phyloP scores from a whole-genome alignment of 2,329 filamentous ascomycete species.

The Penicillium hesseltinei region DNA sequence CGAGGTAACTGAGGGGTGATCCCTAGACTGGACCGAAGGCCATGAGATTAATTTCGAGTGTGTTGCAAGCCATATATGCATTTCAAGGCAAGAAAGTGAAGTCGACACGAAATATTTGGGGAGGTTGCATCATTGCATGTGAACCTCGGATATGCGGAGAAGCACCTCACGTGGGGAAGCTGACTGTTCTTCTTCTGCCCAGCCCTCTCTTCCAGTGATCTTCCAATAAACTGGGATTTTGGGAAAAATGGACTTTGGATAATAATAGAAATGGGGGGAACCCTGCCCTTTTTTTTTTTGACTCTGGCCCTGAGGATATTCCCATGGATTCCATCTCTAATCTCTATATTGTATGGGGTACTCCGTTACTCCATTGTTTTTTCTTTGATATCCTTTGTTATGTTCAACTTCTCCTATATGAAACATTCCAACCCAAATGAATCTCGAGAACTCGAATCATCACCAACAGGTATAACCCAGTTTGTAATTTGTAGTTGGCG shows the following conservation, averaged over 20 bases:
- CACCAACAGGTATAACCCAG: neutral
- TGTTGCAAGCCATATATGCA: neutral
- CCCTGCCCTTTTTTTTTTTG: neutral
- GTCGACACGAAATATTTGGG: neutral
- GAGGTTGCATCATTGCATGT: constrained; percentile 29
- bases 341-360: neutral
- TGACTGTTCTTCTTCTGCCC: constrained; percentile 2
- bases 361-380: neutral
- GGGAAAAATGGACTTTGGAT: neutral
- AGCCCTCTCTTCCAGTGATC: neutral
- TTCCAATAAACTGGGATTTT: neutral
- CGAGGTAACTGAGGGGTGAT: neutral
- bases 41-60: neutral
- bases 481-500: neutral
- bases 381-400: neutral
- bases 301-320: neutral
- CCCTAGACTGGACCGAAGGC: neutral
- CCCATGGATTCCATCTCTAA: neutral
- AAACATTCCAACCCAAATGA: neutral
- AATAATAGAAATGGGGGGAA: neutral
- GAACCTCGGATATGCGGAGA: constrained; percentile 27
- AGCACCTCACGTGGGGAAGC: constrained; percentile 23
- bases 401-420: neutral
- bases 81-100: constrained; percentile 3
- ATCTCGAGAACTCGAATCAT: neutral